phyloP scores from a whole-genome alignment of 306 rosid species.

The Quercus ilex region DNA sequence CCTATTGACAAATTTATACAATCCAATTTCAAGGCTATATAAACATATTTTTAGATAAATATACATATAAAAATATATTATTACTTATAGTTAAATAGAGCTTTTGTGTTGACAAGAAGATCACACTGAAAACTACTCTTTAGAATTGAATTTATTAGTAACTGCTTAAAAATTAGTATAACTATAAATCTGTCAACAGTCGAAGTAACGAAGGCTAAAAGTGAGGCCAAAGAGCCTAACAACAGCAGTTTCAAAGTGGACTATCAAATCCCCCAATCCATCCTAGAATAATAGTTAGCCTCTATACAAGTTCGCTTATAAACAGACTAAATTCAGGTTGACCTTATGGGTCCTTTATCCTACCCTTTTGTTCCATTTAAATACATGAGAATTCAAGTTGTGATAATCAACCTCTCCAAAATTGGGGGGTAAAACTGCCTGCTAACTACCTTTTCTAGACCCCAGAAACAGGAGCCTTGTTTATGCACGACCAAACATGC shows the following conservation, averaged over 20 bases:
- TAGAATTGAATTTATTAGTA: not conserved
- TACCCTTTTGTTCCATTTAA: not conserved
- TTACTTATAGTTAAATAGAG: too few relatives aligned
- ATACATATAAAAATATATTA: too few relatives aligned
- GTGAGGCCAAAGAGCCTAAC: not conserved
- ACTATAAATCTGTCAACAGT: not conserved
- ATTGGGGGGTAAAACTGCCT: too few relatives aligned
- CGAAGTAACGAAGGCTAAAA: not conserved
- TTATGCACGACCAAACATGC: too few relatives aligned
- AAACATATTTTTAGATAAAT: too few relatives aligned
- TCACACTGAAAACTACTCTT: not conserved
- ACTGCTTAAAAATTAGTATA: not conserved
- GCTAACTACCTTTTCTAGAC: too few relatives aligned
- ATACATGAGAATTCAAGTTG: not conserved
- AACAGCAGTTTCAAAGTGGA: not conserved
- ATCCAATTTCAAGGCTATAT: too few relatives aligned
- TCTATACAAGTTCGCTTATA: not conserved
- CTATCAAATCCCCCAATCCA: not conserved
- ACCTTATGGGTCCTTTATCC: not conserved
- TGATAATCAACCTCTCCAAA: too few relatives aligned
- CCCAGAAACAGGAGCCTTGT: too few relatives aligned
- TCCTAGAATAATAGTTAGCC: not conserved
- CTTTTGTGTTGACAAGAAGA: not conserved
- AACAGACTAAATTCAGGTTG: not conserved
- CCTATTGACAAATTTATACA: too few relatives aligned